Percentiles rank a stretch among this genome's conserved stretches.
Conservation (phyloP, 495 filamentous ascomycete species). For the Aspergillus taichungensis region DNA sequence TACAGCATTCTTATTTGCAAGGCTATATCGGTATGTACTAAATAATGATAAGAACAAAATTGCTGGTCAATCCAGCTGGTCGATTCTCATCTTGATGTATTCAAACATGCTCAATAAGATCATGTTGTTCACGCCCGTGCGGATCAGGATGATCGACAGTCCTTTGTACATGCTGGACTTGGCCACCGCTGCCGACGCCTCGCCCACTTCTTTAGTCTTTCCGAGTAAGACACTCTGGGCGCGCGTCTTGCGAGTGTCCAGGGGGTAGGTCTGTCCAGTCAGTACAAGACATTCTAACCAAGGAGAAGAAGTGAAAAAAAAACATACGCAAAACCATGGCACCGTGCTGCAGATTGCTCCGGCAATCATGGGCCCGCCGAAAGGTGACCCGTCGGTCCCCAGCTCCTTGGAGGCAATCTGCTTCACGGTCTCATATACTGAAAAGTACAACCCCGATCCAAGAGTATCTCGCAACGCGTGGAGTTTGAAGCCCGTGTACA, state of each 20-base stretch:
- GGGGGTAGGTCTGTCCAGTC: slow-evolving; percentile 44
- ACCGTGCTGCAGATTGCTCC: slow-evolving; percentile 40
- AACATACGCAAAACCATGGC: slow-evolving; percentile 40
- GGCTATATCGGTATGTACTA: too few species aligned
- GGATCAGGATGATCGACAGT: slow-evolving; percentile 38
- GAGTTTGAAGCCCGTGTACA: slow-evolving; percentile 81
- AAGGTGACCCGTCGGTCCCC: slow-evolving; percentile 28
- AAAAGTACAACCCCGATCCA: slow-evolving; percentile 85
- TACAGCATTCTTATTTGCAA: neutral
- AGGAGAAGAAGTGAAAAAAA: too few species aligned
- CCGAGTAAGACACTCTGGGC: slow-evolving; percentile 40
- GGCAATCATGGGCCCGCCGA: slow-evolving; percentile 36
- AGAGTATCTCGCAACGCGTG: slow-evolving; percentile 81
- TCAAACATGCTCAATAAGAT: slow-evolving; percentile 40
- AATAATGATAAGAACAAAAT: too few species aligned
- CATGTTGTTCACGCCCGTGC: slow-evolving; percentile 42
- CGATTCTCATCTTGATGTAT: slow-evolving; percentile 35
- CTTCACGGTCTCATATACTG: slow-evolving; percentile 84
- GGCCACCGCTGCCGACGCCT: slow-evolving; percentile 34
- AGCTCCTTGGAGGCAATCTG: slow-evolving; percentile 60
- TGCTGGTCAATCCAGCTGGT: slow-evolving; percentile 19
- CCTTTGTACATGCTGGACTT: slow-evolving; percentile 44
- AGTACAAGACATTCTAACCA: too few species aligned
- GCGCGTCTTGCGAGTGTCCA: slow-evolving; percentile 42
- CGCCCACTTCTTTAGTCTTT: slow-evolving; percentile 36